Base-by-base conservation (phyloP, 2,329 filamentous ascomycete species). In the Mycosphaerelloides madeirae region DNA sequence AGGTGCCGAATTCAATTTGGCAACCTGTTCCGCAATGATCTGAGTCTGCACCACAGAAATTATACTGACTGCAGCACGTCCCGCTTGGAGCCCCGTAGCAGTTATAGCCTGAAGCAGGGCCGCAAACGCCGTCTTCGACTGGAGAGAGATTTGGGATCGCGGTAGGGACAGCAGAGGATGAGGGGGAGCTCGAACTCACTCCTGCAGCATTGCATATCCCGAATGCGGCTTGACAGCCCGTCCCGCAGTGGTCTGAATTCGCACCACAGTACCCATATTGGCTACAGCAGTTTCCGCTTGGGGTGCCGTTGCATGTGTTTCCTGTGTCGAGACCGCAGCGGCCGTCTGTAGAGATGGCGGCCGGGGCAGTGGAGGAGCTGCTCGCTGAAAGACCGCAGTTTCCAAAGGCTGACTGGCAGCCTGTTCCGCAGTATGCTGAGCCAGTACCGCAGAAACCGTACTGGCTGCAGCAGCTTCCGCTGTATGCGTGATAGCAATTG, bases 11-110 rank as follows among this genome's bases (percentile, higher is more conserved):
- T 25, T 48, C 51, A 18, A 47, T 38, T 34, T 62, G 59, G 50
- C 58, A 62, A 14, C 58, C 57, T 20, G 41, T 43, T 33, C 56
- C 56, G 40, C 55, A 59, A 44, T 53, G 50, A 37, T 52, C 47
- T 13, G 29, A 33, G 13, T 31, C 38, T 11, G 46, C 52, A 18
- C 54, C 56, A 35, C 56, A 58, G 53, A 51, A 58, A 22, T 54
- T 53, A 12, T 52, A 48, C 41, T 54, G 42, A 22, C 40, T 50
- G 45, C 56, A 56, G 47, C 55, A 58, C 32, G 6, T n/a, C 13
- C 31, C 31, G 31, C 13, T 16, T 14, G 31, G 31, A 5, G 31
- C 31, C 6, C 6, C 13, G 13, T 32, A 32, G 31, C 31, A 32
- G 13, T 32, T 32, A 13, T 14, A 32, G 13, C 31, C 13, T 9